Evolutionary conservation across 1,139 yeast species (phyloP).

Genomic region (Diutina catenulata): DNA sequence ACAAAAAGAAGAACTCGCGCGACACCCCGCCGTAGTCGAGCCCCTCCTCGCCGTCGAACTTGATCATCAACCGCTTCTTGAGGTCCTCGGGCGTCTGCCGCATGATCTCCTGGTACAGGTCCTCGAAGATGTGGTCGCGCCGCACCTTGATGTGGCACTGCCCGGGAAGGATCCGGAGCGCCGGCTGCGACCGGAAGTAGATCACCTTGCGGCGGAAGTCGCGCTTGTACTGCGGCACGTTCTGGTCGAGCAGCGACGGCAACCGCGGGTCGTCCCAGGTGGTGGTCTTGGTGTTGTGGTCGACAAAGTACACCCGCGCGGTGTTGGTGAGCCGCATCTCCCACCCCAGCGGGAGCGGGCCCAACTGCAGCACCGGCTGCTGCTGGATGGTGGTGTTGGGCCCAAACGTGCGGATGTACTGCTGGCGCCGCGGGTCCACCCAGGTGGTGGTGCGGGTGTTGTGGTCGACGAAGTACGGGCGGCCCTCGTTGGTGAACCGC

Average conservation of each 20-base stretch:
- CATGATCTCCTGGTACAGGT: slow-evolving; percentile 96
- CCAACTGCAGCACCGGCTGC: slow-evolving; percentile 96
- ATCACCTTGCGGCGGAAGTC: slow-evolving; percentile 96
- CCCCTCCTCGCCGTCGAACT: slow-evolving; percentile 98
- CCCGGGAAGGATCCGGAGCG: slow-evolving; percentile 91
- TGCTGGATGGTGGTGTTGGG: slow-evolving; percentile 62
- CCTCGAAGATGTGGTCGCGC: slow-evolving; percentile 93
- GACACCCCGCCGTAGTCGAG: slow-evolving; percentile 99
- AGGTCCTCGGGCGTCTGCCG: slow-evolving; percentile 97
- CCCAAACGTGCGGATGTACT: slow-evolving; percentile 91
- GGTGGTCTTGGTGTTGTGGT: slow-evolving; percentile 96
- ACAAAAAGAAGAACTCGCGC: slow-evolving; percentile 88
- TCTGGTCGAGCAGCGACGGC: slow-evolving; percentile 94
- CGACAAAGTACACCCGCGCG: slow-evolving; percentile 96
- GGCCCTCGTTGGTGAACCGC: slow-evolving; percentile 93
- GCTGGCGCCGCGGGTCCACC: slow-evolving; percentile 99
- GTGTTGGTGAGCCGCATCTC: slow-evolving; percentile 98
- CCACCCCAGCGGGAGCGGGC: slow-evolving; percentile 98
- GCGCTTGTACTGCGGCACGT: slow-evolving; percentile 98
- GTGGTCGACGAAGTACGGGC: slow-evolving; percentile 97
- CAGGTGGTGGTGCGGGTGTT: slow-evolving; percentile 98
- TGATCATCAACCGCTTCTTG: slow-evolving; percentile 94
- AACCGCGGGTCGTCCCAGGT: slow-evolving; percentile 99
- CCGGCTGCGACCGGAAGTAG: slow-evolving; percentile 97
- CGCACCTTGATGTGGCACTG: slow-evolving; percentile 97